Percentiles rank a stretch among this genome's conserved stretches.
These are phyloP conservation scores for Phoenix dactylifera DNA, from an alignment of 176 grass and related monocot species.

Conservation along the genomic window DNA sequence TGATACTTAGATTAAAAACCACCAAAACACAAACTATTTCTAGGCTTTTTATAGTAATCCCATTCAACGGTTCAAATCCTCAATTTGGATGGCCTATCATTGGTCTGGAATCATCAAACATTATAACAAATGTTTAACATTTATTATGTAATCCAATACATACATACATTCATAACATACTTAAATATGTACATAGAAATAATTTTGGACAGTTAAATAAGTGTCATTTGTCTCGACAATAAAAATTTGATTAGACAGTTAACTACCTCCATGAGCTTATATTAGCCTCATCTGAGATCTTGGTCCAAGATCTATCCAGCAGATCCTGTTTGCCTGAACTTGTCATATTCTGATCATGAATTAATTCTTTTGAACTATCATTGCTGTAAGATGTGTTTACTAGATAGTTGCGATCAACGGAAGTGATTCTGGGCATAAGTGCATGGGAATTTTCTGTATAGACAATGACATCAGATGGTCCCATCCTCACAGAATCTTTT, in stretches of 20 bases:
- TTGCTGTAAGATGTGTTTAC: background rate
- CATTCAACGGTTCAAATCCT: too few relatives aligned
- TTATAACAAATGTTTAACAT: too few relatives aligned
- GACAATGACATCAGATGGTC: background rate
- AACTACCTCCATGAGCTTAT: conserved; percentile 8
- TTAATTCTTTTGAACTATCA: background rate
- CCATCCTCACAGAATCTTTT: conserved; percentile 5
- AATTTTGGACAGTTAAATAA: too few relatives aligned
- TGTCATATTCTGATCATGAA: conserved; percentile 5
- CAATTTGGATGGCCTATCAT: too few relatives aligned
- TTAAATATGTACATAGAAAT: too few relatives aligned
- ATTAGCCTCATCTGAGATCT: background rate
- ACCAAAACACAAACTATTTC: too few relatives aligned
- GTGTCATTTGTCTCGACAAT: background rate
- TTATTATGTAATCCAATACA: too few relatives aligned
- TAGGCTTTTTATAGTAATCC: too few relatives aligned
- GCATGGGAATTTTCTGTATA: conserved; percentile 1
- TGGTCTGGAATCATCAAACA: too few relatives aligned
- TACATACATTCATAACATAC: too few relatives aligned
- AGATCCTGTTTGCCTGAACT: background rate
- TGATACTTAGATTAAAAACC: too few relatives aligned
- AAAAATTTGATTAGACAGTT: background rate
- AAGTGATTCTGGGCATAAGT: background rate
- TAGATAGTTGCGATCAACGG: background rate
- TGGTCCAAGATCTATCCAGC: background rate